Base-by-base conservation (phyloP, 208 protist species). In the Crithidia thermophila region DNA sequence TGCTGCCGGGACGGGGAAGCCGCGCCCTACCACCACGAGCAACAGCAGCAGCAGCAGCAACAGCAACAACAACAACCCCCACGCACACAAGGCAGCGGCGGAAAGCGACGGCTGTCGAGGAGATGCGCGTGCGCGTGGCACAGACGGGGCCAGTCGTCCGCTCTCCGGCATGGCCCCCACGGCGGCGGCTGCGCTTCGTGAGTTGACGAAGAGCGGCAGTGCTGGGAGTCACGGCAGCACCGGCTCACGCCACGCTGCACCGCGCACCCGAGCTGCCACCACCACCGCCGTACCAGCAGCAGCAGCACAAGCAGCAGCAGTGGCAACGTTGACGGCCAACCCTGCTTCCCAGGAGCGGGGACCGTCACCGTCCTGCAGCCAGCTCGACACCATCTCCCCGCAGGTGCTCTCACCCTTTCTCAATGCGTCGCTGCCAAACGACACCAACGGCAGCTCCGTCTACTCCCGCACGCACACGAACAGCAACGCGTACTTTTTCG, bases 341-440 rank as follows among this genome's bases (percentile, higher is more conserved):
- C 8, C 34, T 11, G 36, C 21, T 4, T 18, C 57, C 16, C 23
- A 39, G 8, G 40, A 36, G 30, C n/a, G 16, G 2, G 13, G 16
- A 25, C 0, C 21, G 2, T 52, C 33, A 1, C 43, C 43, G 16
- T 53, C 42, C 0, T 42, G 28, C n/a, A 43, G 51, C 3, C 33
- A 51, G n/a, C 21, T 51, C 0, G 56, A 64, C 33, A 33, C 45
- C 33, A 33, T 25, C 45, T 51, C 58, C 1, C 42, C 58, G 1
- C 42, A 53, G 33, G 28, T 53, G 31, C 43, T 64, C 58, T 51
- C 43, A n/a, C 31, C 58, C 23, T 64, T 51, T n/a, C n/a, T 64
- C 7, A 64, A 53, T 21, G 43, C 4, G 21, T 49, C 42, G 5
- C 45, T 64, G 9, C 30, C 28, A 9, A 56, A 40, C 31, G 18